Conservation (phyloP, 805 yeast species). For the Debaryomyces maramus region DNA sequence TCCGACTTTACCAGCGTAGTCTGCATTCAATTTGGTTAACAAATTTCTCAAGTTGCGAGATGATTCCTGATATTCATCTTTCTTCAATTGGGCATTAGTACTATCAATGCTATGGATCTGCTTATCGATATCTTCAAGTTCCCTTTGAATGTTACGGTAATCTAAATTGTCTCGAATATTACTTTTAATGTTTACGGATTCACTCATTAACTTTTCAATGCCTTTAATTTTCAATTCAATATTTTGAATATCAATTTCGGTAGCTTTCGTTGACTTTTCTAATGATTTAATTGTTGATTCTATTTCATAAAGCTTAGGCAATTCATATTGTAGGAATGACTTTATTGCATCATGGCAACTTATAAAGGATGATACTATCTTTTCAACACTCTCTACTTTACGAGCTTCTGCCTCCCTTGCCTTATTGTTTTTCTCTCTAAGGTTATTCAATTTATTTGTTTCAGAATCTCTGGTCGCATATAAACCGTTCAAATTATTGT, state of each 20-base stretch:
- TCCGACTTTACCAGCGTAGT: conserved; percentile 76
- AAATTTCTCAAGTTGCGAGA: conserved; percentile 50
- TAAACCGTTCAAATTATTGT: background rate
- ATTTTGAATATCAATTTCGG: conserved; percentile 20
- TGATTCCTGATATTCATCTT: conserved; percentile 60
- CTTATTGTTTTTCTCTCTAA: background rate
- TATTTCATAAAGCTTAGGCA: conserved; percentile 24
- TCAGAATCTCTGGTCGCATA: background rate
- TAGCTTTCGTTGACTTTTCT: conserved; percentile 18
- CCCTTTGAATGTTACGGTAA: conserved; percentile 44
- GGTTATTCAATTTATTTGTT: conserved; percentile 1
- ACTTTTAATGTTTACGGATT: conserved; percentile 61
- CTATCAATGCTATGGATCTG: conserved; percentile 49
- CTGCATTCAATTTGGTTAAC: conserved; percentile 57
- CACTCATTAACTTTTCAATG: conserved; percentile 46
- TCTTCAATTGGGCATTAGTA: conserved; percentile 57
- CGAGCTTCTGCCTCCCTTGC: background rate
- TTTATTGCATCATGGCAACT: conserved; percentile 11
- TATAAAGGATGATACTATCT: background rate
- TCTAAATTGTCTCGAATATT: conserved; percentile 66
- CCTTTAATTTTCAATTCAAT: conserved; percentile 25
- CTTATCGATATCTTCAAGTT: conserved; percentile 35
- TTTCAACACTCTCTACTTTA: background rate
- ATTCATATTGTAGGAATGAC: conserved; percentile 22
- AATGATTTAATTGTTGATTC: conserved; percentile 15